Conservation (phyloP, 2,329 filamentous ascomycete species). For the Pyrenochaeta sp. region DNA sequence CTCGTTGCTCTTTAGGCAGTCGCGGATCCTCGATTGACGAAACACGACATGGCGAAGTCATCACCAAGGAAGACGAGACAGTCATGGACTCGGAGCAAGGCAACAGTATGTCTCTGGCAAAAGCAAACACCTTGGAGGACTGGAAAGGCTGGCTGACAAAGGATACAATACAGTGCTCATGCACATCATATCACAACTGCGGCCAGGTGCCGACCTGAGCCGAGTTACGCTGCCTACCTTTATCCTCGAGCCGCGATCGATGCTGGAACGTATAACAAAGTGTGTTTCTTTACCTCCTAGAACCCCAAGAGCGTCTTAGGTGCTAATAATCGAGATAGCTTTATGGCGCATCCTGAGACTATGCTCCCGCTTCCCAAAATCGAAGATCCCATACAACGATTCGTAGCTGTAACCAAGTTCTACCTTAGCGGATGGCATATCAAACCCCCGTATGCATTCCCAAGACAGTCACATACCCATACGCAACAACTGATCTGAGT, state of each 20-base stretch:
- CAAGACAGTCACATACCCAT: constrained; percentile 6
- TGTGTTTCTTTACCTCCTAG: constrained; percentile 58
- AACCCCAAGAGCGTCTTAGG: not conserved
- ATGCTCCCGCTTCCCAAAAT: constrained; percentile 86
- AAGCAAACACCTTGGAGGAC: not conserved
- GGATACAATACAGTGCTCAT: constrained; percentile 74
- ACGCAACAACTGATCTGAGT: constrained; percentile 35
- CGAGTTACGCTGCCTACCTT: constrained; percentile 95
- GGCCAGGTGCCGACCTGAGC: constrained; percentile 93
- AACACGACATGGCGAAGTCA: constrained; percentile 48
- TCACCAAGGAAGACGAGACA: constrained; percentile 70
- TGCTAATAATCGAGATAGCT: constrained; percentile 64
- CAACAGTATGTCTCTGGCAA: constrained; percentile 71
- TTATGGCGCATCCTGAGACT: constrained; percentile 99
- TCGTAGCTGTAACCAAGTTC: constrained; percentile 96
- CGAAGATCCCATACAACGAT: constrained; percentile 87
- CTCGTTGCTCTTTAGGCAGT: constrained; percentile 39
- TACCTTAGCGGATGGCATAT: constrained; percentile 99
- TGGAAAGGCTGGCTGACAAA: constrained; percentile 22
- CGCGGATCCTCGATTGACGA: constrained; percentile 54
- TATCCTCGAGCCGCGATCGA: constrained; percentile 95
- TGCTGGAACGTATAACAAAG: constrained; percentile 99
- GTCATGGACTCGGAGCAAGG: constrained; percentile 92
- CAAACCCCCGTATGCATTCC: constrained; percentile 80
- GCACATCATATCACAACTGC: constrained; percentile 96